Evolutionary conservation across 2,329 filamentous ascomycete species (phyloP), one percentile per base, ranked within the genome.

Genomic region (Daldinia sp.): DNA sequence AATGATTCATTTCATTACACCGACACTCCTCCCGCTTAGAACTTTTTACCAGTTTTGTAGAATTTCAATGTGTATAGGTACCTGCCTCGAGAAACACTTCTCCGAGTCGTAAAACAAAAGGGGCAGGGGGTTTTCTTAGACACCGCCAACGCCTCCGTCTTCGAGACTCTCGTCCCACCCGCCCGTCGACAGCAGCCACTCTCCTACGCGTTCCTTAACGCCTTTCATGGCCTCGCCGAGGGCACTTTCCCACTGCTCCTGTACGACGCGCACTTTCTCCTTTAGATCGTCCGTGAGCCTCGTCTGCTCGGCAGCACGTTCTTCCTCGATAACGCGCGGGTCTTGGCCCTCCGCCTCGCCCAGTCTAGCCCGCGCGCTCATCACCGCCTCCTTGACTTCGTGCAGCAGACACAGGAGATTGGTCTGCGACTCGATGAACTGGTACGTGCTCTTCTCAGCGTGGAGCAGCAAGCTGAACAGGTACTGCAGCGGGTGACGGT

Each of bases 391-490:
- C 77, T 93, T 93, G 60, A 97, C 93, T 80, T 98, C 94, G 75
- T 98, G 96, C 63, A 97, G 81, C 41, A 98, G 84, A 76, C 95
- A 98, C 26, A 97, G 85, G 37, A 98, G 84, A 76, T 98, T 98
- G 33, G 90, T 95, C 82, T 98, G 95, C 6, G 90, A 92, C 82
- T 98, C 96, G 75, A 98, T 98, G 81, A 97, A 98, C 79, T 98
- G 96, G 76, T 97, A 97, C 7, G 93, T 95, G 74, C 92, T 94
- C 82, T 96, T 97, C 78, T 97, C 93, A 0, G 94, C 92, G 75
- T 98, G 95, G 5, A 90, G 87, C 7, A 99, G 85, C 26, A 98
- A 83, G 53, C 90, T 92, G 79, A 94, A 96, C 0, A 99, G 86
- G 78, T 99, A 98, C 80, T 98, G 93, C 77, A 98, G 81, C 10